Conservation (phyloP, 345 rosid species). For the Eucalyptus microcorys region DNA sequence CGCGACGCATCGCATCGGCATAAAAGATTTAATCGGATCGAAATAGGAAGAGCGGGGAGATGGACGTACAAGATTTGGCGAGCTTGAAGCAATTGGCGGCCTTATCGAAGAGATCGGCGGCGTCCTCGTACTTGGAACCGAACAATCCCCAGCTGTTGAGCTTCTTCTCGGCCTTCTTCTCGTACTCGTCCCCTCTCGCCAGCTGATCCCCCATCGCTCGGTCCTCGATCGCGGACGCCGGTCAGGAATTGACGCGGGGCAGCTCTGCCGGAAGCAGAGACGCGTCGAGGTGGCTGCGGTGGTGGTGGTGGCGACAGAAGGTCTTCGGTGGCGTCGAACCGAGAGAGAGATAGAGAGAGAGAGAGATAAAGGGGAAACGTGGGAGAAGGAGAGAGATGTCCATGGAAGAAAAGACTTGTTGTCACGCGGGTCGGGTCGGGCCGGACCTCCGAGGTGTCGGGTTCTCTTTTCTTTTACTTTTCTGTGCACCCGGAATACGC, state of each 20-base stretch:
- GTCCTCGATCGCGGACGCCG: not conserved
- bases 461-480: not conserved
- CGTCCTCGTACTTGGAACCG: conserved; percentile 57
- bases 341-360: not conserved
- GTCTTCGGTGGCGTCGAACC: not conserved
- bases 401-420: not conserved
- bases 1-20: not conserved
- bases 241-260: not conserved
- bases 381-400: not conserved
- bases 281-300: not conserved
- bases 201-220: conserved; percentile 45
- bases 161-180: conserved; percentile 67
- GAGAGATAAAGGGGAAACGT: not conserved
- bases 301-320: not conserved
- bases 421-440: not conserved
- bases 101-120: conserved; percentile 71
- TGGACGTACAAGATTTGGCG: conserved; percentile 45
- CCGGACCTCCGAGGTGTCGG: not conserved
- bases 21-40: not conserved
- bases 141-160: conserved; percentile 48
- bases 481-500: not conserved
- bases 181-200: conserved; percentile 46
- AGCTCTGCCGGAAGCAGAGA: not conserved
- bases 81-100: conserved; percentile 67
- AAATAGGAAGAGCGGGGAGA: not conserved